Evolutionary conservation across 768 basidiomycete genomes (phyloP).

Genomic region (Tricholoma matsutake): DNA sequence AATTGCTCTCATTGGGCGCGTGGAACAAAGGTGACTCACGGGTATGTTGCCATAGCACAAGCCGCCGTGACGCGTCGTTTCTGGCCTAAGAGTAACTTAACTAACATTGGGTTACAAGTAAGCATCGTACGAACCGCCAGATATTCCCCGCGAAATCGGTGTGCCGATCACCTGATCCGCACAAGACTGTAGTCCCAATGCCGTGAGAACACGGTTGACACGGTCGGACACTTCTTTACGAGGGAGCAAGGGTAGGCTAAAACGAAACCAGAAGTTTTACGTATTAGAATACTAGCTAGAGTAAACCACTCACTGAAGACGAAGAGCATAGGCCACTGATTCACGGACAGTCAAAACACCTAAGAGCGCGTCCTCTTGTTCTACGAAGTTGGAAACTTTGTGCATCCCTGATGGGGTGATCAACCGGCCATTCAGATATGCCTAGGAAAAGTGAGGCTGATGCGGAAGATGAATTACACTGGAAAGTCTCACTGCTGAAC

Average conservation of each 20-base stretch:
- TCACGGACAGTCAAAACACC: slow-evolving; percentile 58
- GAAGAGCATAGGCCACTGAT: slow-evolving; percentile 49
- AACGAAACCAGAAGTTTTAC: neutral
- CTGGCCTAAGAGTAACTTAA: slow-evolving; percentile 38
- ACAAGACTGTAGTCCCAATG: slow-evolving; percentile 47
- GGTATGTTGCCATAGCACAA: slow-evolving; percentile 56
- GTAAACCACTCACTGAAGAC: slow-evolving; percentile 38
- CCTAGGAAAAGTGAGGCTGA: slow-evolving; percentile 18
- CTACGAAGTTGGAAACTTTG: slow-evolving; percentile 48
- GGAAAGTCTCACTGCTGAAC: slow-evolving; percentile 28
- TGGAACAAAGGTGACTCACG: slow-evolving; percentile 25
- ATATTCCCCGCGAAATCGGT: slow-evolving; percentile 55
- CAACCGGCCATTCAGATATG: slow-evolving; percentile 28
- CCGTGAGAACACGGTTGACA: slow-evolving; percentile 41
- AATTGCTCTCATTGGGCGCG: neutral
- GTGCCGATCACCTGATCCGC: slow-evolving; percentile 55
- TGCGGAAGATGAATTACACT: neutral
- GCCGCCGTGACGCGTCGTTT: slow-evolving; percentile 62
- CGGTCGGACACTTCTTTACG: slow-evolving; percentile 33
- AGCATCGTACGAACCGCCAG: slow-evolving; percentile 39
- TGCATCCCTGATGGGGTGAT: slow-evolving; percentile 31
- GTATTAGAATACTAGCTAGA: neutral
- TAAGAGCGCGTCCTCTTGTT: slow-evolving; percentile 58
- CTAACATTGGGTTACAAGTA: neutral
- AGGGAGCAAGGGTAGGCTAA: slow-evolving; percentile 36